Conservation (phyloP, 169 alveolate genomes). For the Cystoisospora suis region DNA sequence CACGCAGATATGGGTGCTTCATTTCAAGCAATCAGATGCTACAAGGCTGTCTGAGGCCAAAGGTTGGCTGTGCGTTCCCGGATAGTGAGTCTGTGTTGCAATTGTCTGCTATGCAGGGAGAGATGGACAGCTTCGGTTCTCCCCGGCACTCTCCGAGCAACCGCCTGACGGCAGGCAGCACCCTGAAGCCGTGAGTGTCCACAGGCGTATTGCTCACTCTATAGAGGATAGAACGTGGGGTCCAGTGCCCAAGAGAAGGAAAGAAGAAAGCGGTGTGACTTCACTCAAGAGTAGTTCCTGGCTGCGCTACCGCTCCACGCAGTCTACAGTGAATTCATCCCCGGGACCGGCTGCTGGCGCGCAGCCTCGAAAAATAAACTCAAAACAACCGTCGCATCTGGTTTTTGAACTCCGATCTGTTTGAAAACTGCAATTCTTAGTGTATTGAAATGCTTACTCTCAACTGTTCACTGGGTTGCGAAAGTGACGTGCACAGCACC, state of each 20-base stretch:
- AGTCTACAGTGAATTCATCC: neutral
- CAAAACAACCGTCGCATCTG: too few relatives aligned
- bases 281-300: neutral
- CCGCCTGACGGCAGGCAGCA: neutral
- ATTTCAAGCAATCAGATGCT: too few relatives aligned
- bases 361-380: too few relatives aligned
- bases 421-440: too few relatives aligned
- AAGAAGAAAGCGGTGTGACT: neutral
- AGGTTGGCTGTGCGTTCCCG: too few relatives aligned
- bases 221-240: too few relatives aligned
- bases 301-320: neutral
- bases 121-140: neutral
- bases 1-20: too few relatives aligned
- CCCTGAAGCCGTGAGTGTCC: neutral
- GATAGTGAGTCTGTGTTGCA: too few relatives aligned
- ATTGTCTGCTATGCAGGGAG: neutral
- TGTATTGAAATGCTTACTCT: neutral
- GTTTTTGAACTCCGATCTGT: too few relatives aligned
- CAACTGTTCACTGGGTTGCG: neutral
- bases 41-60: too few relatives aligned
- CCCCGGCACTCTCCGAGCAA: slow-evolving; percentile 22
- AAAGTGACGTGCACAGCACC: too few relatives aligned
- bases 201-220: neutral
- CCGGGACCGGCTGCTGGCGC: too few relatives aligned
- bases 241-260: neutral